Evolutionary conservation across 345 rosid genomes (phyloP).

Genomic region (Citrus trifoliata): DNA sequence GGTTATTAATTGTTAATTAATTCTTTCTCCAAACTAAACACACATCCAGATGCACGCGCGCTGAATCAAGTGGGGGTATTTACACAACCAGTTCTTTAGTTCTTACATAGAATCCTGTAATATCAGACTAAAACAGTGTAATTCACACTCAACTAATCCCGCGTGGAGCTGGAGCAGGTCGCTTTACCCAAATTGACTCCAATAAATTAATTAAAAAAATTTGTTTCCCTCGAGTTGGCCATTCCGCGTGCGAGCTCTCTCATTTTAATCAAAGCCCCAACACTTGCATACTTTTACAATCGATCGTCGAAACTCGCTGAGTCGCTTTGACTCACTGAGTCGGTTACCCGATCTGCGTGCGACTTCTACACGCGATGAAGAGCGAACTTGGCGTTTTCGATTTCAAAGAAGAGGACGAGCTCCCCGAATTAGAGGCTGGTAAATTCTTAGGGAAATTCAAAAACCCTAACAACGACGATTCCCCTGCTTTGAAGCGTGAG

Average conservation of each 20-base stretch:
- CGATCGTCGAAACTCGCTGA: conserved; percentile 4
- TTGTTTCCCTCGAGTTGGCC: too few species aligned
- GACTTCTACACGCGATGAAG: conserved; percentile 39
- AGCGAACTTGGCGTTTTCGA: conserved; percentile 50
- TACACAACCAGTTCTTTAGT: too few species aligned
- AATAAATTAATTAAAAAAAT: too few species aligned
- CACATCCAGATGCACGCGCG: too few species aligned
- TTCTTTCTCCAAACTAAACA: too few species aligned
- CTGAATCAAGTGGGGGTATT: too few species aligned
- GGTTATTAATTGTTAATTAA: too few species aligned
- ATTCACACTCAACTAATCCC: too few species aligned
- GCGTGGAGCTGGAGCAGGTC: too few species aligned
- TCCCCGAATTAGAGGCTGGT: conserved; percentile 42
- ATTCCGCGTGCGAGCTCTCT: neutral
- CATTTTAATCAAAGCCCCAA: neutral
- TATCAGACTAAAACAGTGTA: too few species aligned
- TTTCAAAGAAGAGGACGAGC: conserved; percentile 73
- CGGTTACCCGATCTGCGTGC: conserved; percentile 11
- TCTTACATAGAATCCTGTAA: too few species aligned
- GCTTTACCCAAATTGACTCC: too few species aligned
- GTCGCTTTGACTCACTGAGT: conserved; percentile 10
- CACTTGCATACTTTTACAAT: neutral
- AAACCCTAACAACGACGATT: conserved; percentile 55
- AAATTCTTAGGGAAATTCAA: conserved; percentile 44
- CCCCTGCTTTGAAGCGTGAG: conserved; percentile 37